phyloP scores from a whole-genome alignment of 805 yeast genomes.

The Peterozyma toletana region DNA sequence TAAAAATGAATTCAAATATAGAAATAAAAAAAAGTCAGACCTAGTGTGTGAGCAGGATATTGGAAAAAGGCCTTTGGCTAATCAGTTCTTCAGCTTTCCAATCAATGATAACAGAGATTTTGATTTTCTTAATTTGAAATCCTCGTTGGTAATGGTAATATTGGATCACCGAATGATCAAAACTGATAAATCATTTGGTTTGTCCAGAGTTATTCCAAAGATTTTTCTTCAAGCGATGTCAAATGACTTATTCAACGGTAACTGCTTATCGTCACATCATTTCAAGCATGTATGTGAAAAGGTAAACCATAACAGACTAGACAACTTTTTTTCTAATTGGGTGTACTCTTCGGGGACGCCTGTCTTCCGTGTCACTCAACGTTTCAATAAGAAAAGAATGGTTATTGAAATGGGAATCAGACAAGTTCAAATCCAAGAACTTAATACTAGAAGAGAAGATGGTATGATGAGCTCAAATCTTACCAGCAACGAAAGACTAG shows the following conservation, averaged over 20 bases:
- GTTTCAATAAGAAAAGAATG: slow-evolving; percentile 90
- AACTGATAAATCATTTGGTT: slow-evolving; percentile 89
- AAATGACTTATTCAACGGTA: slow-evolving; percentile 77
- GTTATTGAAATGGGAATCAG: slow-evolving; percentile 91
- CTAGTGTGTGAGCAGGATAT: slow-evolving; percentile 66
- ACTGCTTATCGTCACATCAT: slow-evolving; percentile 69
- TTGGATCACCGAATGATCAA: slow-evolving; percentile 91
- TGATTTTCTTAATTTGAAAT: slow-evolving; percentile 65
- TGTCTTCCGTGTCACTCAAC: slow-evolving; percentile 77
- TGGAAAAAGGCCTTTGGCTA: slow-evolving; percentile 76
- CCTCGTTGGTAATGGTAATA: slow-evolving; percentile 80
- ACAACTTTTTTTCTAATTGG: slow-evolving; percentile 88
- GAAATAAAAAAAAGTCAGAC: slow-evolving; percentile 59
- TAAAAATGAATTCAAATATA: slow-evolving; percentile 68
- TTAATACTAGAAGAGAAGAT: slow-evolving; percentile 17
- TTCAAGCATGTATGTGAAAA: slow-evolving; percentile 93
- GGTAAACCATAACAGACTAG: slow-evolving; percentile 81
- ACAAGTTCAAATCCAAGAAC: slow-evolving; percentile 73
- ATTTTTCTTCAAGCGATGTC: slow-evolving; percentile 92
- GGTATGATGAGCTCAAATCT: slow-evolving; percentile 6
- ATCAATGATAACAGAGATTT: slow-evolving; percentile 49
- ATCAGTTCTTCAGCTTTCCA: slow-evolving; percentile 61
- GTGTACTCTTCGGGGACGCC: slow-evolving; percentile 87
- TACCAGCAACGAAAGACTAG: slow-evolving; percentile 10
- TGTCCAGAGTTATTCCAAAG: slow-evolving; percentile 86